Evolutionary conservation across 208 protist genomes (phyloP).

Genomic region (Borovskyia barvae): DNA sequence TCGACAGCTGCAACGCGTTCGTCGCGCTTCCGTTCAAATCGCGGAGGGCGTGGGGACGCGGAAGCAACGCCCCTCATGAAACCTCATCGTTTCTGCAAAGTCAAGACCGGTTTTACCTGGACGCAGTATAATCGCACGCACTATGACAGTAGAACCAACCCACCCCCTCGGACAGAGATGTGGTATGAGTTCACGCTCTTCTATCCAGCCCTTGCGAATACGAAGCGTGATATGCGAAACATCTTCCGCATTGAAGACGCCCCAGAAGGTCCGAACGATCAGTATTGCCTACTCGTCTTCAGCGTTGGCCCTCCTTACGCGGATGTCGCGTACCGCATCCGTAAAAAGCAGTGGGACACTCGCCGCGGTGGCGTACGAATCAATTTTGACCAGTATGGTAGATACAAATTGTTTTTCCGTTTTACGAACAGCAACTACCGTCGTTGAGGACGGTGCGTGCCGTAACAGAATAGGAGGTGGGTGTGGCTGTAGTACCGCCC

Average conservation of each 20-base stretch:
- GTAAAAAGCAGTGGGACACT: slow-evolving; percentile 96
- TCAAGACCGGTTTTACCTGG: slow-evolving; percentile 98
- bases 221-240: slow-evolving; percentile 86
- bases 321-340: slow-evolving; percentile 98
- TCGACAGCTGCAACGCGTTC: neutral
- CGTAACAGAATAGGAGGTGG: slow-evolving; percentile 2
- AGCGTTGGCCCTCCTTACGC: slow-evolving; percentile 97
- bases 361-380: slow-evolving; percentile 93
- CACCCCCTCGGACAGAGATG: slow-evolving; percentile 97
- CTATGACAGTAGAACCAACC: slow-evolving; percentile 98
- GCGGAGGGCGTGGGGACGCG: slow-evolving; percentile 3
- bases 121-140: slow-evolving; percentile 99
- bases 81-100: slow-evolving; percentile 98
- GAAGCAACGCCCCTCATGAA: slow-evolving; percentile 77
- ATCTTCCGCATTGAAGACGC: slow-evolving; percentile 92
- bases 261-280: slow-evolving; percentile 62
- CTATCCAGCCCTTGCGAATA: slow-evolving; percentile 97
- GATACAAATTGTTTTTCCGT: slow-evolving; percentile 83
- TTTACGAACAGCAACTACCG: slow-evolving; percentile 89
- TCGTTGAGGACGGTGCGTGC: slow-evolving; percentile 36
- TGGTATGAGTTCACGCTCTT: slow-evolving; percentile 99
- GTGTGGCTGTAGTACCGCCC: neutral
- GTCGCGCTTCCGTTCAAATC: slow-evolving; percentile 8
- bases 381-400: slow-evolving; percentile 91
- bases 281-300: slow-evolving; percentile 94